Base-by-base conservation (phyloP, 495 filamentous ascomycete genomes). In the Tuber aestivum region DNA sequence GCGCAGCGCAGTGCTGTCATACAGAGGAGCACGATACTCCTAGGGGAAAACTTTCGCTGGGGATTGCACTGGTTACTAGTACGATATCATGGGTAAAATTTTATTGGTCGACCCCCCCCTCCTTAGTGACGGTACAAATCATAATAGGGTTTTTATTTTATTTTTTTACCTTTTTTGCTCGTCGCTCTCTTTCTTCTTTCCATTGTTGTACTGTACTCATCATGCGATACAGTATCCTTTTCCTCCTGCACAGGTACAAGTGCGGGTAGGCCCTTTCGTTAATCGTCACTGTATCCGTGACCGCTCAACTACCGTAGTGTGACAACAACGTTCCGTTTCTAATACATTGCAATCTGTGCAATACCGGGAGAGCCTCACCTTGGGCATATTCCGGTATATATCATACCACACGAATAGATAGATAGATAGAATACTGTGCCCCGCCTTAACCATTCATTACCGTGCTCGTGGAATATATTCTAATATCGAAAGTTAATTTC, bases 401-500 rank as follows among this genome's bases (percentile, higher is more conserved):
- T 9, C 56, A 65, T 32, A 27, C 56, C n/a, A 32, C 56, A 32
- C 56, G 1, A 10, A 32, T 18, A 48, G n/a, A n/a, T n/a, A n/a
- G n/a, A n/a, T n/a, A 21, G 44, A 50, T 21, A 10, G 45, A 27
- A 27, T n/a, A 61, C 50, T 23, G 10, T 61, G 50, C 32, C n/a
- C 50, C 50, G 50, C 50, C 50, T 61, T 32, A 18, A 65, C n/a
- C 9, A 61, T 32, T 32, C 56, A 61, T 61, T 65, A 32, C 56
- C 56, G 56, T 32, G 10, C 48, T 56, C 23, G 23, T 27, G 23
- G 21, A 56, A 8, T n/a, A n/a, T 65, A 18, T 16, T 32, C 56
- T 65, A 65, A 65, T 65, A 65, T 65, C 56, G 56, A 65, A 65
- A 65, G n/a, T 65, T 32, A 65, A 65, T 65, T 32, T 65, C 56